Evolutionary conservation across 768 basidiomycete species (phyloP).

Genomic region (Podaxis carcinomalis): DNA sequence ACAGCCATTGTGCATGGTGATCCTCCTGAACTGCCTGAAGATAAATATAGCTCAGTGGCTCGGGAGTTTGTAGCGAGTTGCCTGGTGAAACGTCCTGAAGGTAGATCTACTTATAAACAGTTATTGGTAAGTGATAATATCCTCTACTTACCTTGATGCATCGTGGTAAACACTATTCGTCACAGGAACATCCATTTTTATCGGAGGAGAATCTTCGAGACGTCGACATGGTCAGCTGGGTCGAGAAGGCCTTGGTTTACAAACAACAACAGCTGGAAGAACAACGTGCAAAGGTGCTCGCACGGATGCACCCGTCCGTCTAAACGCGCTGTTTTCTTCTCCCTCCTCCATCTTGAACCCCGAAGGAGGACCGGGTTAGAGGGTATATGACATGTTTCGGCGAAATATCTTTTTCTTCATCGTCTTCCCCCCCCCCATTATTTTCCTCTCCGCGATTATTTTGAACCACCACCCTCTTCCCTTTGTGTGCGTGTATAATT

Average conservation of each 20-base stretch:
- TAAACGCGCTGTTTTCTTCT: neutral
- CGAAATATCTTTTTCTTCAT: neutral
- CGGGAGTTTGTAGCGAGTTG: constrained; percentile 81
- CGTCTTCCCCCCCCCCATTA: neutral
- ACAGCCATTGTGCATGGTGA: constrained; percentile 97
- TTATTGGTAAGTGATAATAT: constrained; percentile 51
- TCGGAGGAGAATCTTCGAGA: neutral
- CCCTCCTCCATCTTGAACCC: neutral
- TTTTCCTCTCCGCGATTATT: neutral
- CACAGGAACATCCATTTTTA: constrained; percentile 14
- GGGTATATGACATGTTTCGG: constrained; percentile 6
- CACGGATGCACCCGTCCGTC: constrained; percentile 1
- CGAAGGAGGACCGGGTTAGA: neutral
- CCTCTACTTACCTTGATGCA: neutral
- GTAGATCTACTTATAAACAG: constrained; percentile 78
- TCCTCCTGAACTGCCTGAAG: constrained; percentile 79
- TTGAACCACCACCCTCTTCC: constrained; percentile 5
- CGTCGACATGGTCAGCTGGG: constrained; percentile 15
- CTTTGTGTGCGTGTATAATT: neutral
- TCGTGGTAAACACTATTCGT: neutral
- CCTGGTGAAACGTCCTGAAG: constrained; percentile 74
- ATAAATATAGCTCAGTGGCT: constrained; percentile 61
- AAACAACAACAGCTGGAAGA: constrained; percentile 8
- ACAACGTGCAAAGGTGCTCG: constrained; percentile 8
- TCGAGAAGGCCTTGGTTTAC: constrained; percentile 6